phyloP scores from a whole-genome alignment of 164 flowering plant species.

The Tetracentron sinense region DNA sequence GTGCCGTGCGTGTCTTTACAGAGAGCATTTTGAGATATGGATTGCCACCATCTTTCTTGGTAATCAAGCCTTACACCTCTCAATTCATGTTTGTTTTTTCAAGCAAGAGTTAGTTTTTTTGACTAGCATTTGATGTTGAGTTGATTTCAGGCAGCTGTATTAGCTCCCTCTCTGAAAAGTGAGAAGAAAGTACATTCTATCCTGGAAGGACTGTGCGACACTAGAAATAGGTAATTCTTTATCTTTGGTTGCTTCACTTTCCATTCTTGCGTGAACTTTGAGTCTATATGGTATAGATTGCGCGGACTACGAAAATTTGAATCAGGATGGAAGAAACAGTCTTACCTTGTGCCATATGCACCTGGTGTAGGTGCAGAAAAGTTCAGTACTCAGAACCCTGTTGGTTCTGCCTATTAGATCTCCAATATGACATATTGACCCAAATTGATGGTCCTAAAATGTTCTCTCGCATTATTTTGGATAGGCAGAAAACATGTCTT shows the following conservation, averaged over 20 bases:
- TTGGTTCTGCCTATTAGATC: too few relatives aligned
- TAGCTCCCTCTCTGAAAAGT: conserved; percentile 72
- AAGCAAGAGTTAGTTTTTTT: conserved; percentile 6
- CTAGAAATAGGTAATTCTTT: conserved; percentile 52
- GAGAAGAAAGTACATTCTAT: conserved; percentile 96
- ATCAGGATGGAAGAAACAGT: neutral
- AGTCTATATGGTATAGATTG: too few relatives aligned
- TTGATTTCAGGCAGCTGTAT: conserved; percentile 67
- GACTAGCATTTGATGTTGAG: conserved; percentile 11
- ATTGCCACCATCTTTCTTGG: conserved; percentile 93
- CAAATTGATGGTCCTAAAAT: too few relatives aligned
- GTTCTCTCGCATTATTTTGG: too few relatives aligned
- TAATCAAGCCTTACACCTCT: conserved; percentile 20
- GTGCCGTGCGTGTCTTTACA: conserved; percentile 86
- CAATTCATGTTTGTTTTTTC: neutral
- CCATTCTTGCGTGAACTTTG: neutral
- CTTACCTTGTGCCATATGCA: neutral
- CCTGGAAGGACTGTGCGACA: conserved; percentile 64
- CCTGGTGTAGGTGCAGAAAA: neutral
- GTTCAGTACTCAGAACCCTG: too few relatives aligned
- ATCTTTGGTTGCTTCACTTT: neutral
- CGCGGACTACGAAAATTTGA: neutral
- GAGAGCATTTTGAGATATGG: conserved; percentile 98
- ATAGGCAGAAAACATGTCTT: too few relatives aligned
- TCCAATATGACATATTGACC: too few relatives aligned